Conservation (phyloP, 2,329 filamentous ascomycete species). For the Aspergillus sp. region DNA sequence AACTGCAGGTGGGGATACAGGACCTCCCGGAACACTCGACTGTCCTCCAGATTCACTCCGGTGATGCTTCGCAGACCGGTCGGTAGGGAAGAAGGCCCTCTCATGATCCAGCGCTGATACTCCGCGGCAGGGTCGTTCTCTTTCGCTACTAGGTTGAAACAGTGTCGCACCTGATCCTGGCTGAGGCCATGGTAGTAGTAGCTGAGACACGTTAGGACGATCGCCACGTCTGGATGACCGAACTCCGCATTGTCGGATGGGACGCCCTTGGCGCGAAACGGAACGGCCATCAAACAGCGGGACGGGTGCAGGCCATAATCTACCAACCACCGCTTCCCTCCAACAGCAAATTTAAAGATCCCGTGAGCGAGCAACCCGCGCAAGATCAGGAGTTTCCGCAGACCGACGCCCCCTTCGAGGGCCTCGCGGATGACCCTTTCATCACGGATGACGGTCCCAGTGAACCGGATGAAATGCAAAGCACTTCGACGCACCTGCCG, state of each 20-base stretch:
- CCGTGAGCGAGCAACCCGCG: conserved; percentile 54
- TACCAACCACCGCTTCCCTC: conserved; percentile 62
- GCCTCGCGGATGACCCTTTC: too few species aligned
- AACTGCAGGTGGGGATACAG: conserved; percentile 55
- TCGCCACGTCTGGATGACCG: conserved; percentile 59
- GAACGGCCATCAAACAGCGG: conserved; percentile 53
- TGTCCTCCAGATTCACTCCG: conserved; percentile 60
- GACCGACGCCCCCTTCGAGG: too few species aligned
- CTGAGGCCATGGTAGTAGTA: conserved; percentile 58
- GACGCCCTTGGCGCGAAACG: conserved; percentile 59
- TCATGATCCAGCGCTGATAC: conserved; percentile 39
- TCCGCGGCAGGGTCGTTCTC: conserved; percentile 53
- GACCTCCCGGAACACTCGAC: conserved; percentile 41
- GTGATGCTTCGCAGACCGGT: conserved; percentile 40
- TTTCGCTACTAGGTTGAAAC: conserved; percentile 48
- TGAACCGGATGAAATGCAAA: too few species aligned
- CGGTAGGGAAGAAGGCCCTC: conserved; percentile 33
- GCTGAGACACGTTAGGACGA: conserved; percentile 54
- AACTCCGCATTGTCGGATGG: conserved; percentile 59
- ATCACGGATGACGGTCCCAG: too few species aligned
- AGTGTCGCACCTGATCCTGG: conserved; percentile 48
- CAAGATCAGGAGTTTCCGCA: conserved; percentile 27
- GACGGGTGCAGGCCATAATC: conserved; percentile 57
- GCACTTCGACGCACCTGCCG: too few species aligned
- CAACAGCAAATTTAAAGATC: conserved; percentile 53